phyloP scores from a whole-genome alignment of 331 rosid species.

The Malus hybrid region DNA sequence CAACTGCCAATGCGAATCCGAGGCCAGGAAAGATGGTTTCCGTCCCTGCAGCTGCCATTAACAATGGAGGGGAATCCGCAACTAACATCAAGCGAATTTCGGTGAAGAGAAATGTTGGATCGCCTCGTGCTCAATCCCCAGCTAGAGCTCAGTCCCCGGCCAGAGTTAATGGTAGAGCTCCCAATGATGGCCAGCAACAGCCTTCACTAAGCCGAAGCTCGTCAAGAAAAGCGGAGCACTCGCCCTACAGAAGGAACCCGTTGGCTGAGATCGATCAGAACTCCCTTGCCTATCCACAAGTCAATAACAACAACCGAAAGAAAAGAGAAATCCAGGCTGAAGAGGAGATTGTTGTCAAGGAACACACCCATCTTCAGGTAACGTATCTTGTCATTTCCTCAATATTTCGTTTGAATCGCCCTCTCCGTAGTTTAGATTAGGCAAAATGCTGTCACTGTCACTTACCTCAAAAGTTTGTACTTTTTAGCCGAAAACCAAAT shows the following conservation, averaged over 20 bases:
- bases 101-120: conserved; percentile 66
- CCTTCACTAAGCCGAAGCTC: conserved; percentile 73
- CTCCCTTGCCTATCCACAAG: conserved; percentile 35
- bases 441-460: no score
- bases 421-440: no score
- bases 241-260: conserved; percentile 78
- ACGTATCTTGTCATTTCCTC: background rate
- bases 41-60: conserved; percentile 77
- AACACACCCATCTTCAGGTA: conserved; percentile 40
- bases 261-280: conserved; percentile 61
- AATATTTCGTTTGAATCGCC: no score
- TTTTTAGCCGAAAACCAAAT: no score
- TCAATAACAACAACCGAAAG: conserved; percentile 33
- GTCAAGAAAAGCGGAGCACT: conserved; percentile 79
- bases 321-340: conserved; percentile 36
- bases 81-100: conserved; percentile 49
- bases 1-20: conserved; percentile 4
- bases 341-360: conserved; percentile 24
- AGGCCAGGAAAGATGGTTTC: conserved; percentile 78
- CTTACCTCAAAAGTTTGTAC: background rate
- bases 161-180: conserved; percentile 32
- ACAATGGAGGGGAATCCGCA: conserved; percentile 41
- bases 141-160: conserved; percentile 67
- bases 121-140: conserved; percentile 74
- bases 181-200: conserved; percentile 27